These are phyloP conservation scores for Collybia sp. DNA, from an alignment of 768 basidiomycete species.

Conservation along the genomic window DNA sequence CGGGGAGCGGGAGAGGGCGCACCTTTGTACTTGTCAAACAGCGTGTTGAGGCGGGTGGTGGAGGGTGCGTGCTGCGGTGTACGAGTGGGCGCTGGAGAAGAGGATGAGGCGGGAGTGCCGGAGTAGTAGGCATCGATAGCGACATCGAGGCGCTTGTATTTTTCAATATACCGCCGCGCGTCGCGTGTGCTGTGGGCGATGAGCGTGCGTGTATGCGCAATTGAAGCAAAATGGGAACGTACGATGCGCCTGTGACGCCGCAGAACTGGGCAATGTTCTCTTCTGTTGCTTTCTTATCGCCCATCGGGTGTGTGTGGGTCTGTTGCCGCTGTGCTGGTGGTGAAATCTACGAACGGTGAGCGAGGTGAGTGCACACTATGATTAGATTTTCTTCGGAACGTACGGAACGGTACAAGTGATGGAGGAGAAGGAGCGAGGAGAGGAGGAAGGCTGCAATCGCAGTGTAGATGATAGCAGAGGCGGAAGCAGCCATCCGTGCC, in stretches of 20 bases:
- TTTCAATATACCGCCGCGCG: slow-evolving; percentile 65
- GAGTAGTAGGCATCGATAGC: slow-evolving; percentile 73
- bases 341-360: too few relatives aligned
- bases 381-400: too few relatives aligned
- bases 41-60: slow-evolving; percentile 44
- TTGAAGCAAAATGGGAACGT: slow-evolving; percentile 24
- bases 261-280: slow-evolving; percentile 55
- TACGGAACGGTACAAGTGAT: too few relatives aligned
- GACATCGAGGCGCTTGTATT: slow-evolving; percentile 64
- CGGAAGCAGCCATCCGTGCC: too few relatives aligned
- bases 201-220: slow-evolving; percentile 10
- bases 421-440: too few relatives aligned
- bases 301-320: slow-evolving; percentile 15
- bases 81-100: slow-evolving; percentile 14
- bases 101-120: slow-evolving; percentile 36
- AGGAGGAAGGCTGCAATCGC: too few relatives aligned
- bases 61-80: slow-evolving; percentile 30
- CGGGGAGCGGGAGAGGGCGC: slow-evolving; percentile 4
- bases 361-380: too few relatives aligned
- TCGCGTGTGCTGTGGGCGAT: slow-evolving; percentile 41
- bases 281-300: slow-evolving; percentile 40
- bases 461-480: too few relatives aligned
- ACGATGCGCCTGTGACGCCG: slow-evolving; percentile 67
- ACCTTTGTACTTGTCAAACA: slow-evolving; percentile 76
- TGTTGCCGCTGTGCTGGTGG: slow-evolving; percentile 7